Conservation (phyloP, 2,329 filamentous ascomycete genomes). For the Apiospora phragmitis region DNA sequence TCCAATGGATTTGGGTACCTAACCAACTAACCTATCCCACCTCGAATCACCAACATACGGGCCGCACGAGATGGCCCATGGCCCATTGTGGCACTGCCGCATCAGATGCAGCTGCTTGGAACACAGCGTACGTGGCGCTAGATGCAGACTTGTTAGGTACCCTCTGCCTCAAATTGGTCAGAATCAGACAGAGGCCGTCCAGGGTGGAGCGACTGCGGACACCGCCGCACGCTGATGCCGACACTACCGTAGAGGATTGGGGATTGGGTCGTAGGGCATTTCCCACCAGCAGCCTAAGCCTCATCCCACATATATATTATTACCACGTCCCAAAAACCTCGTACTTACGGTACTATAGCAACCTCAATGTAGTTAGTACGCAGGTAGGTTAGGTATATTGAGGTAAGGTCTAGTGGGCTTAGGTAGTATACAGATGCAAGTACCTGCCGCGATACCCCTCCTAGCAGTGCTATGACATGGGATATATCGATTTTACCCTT, state of each 20-base stretch:
- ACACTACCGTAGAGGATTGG: neutral
- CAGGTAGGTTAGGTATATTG: neutral
- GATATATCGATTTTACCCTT: neutral
- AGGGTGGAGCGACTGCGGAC: slow-evolving; percentile 1
- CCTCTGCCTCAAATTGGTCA: neutral
- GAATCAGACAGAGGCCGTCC: neutral
- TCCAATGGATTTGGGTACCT: neutral
- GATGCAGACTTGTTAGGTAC: neutral
- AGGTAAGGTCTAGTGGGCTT: neutral
- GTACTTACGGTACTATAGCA: neutral
- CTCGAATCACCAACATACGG: neutral
- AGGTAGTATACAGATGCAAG: neutral
- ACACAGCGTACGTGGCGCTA: slow-evolving; percentile 7
- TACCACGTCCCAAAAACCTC: neutral
- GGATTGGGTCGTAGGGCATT: neutral
- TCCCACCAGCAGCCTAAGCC: neutral
- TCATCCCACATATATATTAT: neutral
- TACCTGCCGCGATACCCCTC: neutral
- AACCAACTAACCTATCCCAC: neutral
- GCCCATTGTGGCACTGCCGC: slow-evolving; percentile 4
- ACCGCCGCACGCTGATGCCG: slow-evolving; percentile 1
- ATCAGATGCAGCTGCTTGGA: slow-evolving; percentile 1
- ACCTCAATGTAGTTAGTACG: neutral
- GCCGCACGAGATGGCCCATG: slow-evolving; percentile 5
- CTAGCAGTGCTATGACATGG: neutral